Evolutionary conservation across 2,329 filamentous ascomycete genomes (phyloP).

Genomic region (Tolypocladium cylindrosporum): DNA sequence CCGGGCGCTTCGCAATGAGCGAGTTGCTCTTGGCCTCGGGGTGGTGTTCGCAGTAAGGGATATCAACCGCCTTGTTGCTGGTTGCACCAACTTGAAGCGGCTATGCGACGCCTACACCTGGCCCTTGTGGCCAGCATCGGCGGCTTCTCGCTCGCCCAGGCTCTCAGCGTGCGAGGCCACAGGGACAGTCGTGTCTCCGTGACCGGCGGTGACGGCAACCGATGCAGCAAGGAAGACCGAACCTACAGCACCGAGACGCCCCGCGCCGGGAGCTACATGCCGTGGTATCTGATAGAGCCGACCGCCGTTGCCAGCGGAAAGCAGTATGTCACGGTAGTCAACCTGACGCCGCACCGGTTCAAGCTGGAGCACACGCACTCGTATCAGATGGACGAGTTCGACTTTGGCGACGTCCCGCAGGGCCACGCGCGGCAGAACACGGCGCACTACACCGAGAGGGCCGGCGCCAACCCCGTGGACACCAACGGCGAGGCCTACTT

Average conservation of each 20-base stretch:
- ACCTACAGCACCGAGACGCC: background rate
- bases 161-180: background rate
- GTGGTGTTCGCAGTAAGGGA: too few species aligned
- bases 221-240: background rate
- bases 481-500: conserved; percentile 23
- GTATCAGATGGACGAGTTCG: conserved; percentile 20
- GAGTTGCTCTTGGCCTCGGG: too few species aligned
- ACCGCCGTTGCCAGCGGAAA: background rate
- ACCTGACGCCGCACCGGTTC: conserved; percentile 22
- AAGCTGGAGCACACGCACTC: conserved; percentile 13
- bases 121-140: background rate
- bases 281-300: background rate
- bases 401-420: conserved; percentile 22
- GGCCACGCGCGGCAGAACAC: conserved; percentile 20
- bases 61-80: too few species aligned
- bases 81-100: background rate
- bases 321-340: conserved; percentile 21
- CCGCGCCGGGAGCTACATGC: background rate
- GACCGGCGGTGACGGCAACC: background rate
- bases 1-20: background rate
- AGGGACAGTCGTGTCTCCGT: conserved; percentile 19
- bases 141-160: background rate
- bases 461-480: conserved; percentile 7
- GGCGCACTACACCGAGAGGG: conserved; percentile 12
- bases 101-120: background rate